Evolutionary conservation across 225 moss, liverwort and hornwort genomes (phyloP).

Genomic region (Physcomitrium patens): DNA sequence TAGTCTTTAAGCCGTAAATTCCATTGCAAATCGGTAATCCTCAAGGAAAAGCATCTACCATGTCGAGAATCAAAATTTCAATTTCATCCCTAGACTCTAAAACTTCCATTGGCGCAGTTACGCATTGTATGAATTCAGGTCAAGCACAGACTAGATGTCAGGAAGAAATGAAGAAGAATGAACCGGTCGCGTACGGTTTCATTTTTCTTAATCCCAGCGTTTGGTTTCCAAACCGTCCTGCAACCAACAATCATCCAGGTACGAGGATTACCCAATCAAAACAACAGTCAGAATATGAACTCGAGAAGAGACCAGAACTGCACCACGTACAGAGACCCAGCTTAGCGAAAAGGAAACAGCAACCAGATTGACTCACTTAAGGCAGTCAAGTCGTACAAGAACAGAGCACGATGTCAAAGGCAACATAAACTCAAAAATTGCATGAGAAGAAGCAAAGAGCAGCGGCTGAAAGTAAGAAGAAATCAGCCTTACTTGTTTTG

Average conservation of each 20-base stretch:
- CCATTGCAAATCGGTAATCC: conserved; percentile 15
- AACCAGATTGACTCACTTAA: not conserved
- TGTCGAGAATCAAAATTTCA: not conserved
- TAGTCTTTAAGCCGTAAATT: conserved; percentile 2
- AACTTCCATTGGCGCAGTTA: not conserved
- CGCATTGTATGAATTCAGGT: not conserved
- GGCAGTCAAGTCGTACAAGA: not conserved
- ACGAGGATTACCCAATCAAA: conserved; percentile 1
- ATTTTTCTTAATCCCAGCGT: conserved; percentile 67
- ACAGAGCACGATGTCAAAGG: not conserved
- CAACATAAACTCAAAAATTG: not conserved
- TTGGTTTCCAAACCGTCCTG: conserved; percentile 66
- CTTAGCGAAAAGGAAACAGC: not conserved
- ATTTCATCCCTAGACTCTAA: conserved; percentile 12
- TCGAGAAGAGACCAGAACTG: not conserved
- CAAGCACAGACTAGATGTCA: not conserved
- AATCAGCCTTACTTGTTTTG: conserved; percentile 41
- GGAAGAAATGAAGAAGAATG: not conserved
- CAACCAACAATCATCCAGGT: conserved; percentile 19
- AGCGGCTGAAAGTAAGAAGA: not conserved
- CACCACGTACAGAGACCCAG: not conserved
- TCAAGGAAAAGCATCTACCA: not conserved
- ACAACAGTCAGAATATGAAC: not conserved
- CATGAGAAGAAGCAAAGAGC: not conserved
- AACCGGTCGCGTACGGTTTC: conserved; percentile 45